Evolutionary conservation across 2,329 filamentous ascomycete species (phyloP), one percentile per base, ranked within the genome.

Genomic region (Colletotrichum lentis): DNA sequence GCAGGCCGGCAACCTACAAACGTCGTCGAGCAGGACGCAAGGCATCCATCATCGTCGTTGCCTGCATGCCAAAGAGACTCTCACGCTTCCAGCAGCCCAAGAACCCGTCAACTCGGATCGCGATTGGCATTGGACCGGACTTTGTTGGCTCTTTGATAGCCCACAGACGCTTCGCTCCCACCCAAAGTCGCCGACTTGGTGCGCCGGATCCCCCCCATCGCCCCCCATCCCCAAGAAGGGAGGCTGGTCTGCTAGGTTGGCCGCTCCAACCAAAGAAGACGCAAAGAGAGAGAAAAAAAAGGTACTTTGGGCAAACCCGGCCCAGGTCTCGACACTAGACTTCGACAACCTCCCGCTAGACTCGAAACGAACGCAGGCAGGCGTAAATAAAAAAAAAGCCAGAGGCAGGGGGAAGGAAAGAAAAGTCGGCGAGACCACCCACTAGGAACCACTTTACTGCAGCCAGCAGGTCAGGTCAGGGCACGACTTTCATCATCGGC

Each of bases 401-500:
- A 64, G 65, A 68, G 65, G 62, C 65, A 68, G 65, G 65, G 65
- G 65, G 47, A 60, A 62, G 62, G 35, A 47, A 61, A 47, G 22
- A 58, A 68, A 55, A 68, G 65, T 55, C 65, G 55, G 65, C 65
- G 65, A 68, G 27, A 31, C 27, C 27, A 31, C 27, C 27, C 27
- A 31, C 27, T 31, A 31, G 62, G 65, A 68, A 68, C 64, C 60
- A 68, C 65, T 68, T 50, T 68, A 50, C 54, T 68, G 65, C 65
- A 68, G 61, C 65, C 55, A 64, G 65, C 65, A 65, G 61, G 62
- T 65, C 61, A 68, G 65, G 60, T 60, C 65, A 68, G 55, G 65
- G 65, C 65, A 68, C 54, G 66, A 67, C 69, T 70, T 69, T 64
- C 66, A 70, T 70, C 69, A 70, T 70, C 69, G 69, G 58, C 62